These are phyloP conservation scores for Leptomonas pyrrhocoris DNA, from an alignment of 208 protist genomes.

Conservation along the genomic window DNA sequence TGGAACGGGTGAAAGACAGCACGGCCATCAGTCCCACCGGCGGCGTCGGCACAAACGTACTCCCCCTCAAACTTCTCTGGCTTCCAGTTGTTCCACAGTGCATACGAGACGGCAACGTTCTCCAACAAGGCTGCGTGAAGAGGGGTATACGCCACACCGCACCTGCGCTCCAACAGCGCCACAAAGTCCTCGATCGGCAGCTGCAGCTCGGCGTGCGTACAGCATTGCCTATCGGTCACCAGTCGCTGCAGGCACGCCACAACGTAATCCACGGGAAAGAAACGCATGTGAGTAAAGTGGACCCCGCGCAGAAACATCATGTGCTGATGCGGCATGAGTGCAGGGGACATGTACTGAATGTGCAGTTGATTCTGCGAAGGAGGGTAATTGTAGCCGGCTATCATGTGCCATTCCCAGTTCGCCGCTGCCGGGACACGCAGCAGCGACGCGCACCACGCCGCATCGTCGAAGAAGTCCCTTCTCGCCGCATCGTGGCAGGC, in stretches of 20 bases:
- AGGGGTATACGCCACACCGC: conserved; percentile 53
- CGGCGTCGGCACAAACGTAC: conserved; percentile 13
- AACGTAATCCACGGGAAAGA: conserved; percentile 74
- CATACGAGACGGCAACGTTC: conserved; percentile 36
- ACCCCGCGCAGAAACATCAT: conserved; percentile 59
- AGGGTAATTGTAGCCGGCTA: conserved; percentile 73
- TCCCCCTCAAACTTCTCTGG: conserved; percentile 41
- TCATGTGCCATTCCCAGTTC: conserved; percentile 27
- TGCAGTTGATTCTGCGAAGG: conserved; percentile 86
- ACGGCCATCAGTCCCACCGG: conserved; percentile 6
- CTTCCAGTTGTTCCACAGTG: conserved; percentile 42
- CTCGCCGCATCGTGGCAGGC: conserved; percentile 30
- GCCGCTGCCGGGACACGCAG: conserved; percentile 4
- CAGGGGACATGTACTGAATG: conserved; percentile 73
- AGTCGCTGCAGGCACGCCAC: conserved; percentile 32
- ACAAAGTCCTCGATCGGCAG: conserved; percentile 43
- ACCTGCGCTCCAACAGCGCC: conserved; percentile 20
- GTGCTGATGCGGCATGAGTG: conserved; percentile 77
- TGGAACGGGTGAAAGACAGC: conserved; percentile 27
- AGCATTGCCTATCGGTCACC: neutral
- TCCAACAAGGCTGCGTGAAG: conserved; percentile 39
- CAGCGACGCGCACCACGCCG: conserved; percentile 19
- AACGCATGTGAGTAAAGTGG: conserved; percentile 71
- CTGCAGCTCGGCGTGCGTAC: conserved; percentile 24
- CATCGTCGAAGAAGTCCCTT: conserved; percentile 33